A percentile compares a stretch with the other conserved stretches of the same genome.
phyloP scores from a whole-genome alignment of 768 basidiomycete species.

The Calocybe gangraenosa region DNA sequence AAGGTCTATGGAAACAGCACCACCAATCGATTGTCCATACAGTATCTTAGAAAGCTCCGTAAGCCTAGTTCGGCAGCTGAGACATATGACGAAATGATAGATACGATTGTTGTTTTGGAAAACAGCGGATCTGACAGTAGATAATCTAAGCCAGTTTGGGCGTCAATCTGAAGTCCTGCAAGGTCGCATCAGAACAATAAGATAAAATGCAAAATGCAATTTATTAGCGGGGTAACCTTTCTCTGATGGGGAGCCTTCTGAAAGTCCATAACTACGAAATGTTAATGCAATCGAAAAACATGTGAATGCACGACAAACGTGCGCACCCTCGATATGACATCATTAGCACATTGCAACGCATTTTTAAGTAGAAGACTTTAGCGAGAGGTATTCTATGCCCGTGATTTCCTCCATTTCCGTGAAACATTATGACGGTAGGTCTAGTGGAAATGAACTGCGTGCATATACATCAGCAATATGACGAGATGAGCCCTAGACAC shows the following conservation, averaged over 20 bases:
- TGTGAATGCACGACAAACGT: not conserved
- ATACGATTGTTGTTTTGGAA: constrained; percentile 62
- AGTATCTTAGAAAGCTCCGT: constrained; percentile 45
- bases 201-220: not conserved
- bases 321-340: constrained; percentile 86
- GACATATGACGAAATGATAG: not conserved
- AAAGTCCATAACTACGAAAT: constrained; percentile 71
- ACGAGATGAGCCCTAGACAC: not conserved
- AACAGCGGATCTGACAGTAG: constrained; percentile 60
- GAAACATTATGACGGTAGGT: constrained; percentile 91
- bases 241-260: constrained; percentile 85
- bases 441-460: constrained; percentile 43
- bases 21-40: constrained; percentile 88
- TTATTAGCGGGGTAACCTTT: constrained; percentile 45
- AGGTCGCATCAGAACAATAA: not conserved
- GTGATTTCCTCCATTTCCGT: constrained; percentile 84
- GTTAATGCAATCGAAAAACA: too few species aligned
- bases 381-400: constrained; percentile 92
- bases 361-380: constrained; percentile 70
- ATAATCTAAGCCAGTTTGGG: constrained; percentile 80
- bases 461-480: not conserved
- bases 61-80: too few species aligned
- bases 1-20: constrained; percentile 88
- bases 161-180: constrained; percentile 78
- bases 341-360: constrained; percentile 94